A percentile compares a stretch with the other conserved stretches of the same genome.
phyloP scores from a whole-genome alignment of 2,329 filamentous ascomycete species.

The Fusarium albosuccineum region DNA sequence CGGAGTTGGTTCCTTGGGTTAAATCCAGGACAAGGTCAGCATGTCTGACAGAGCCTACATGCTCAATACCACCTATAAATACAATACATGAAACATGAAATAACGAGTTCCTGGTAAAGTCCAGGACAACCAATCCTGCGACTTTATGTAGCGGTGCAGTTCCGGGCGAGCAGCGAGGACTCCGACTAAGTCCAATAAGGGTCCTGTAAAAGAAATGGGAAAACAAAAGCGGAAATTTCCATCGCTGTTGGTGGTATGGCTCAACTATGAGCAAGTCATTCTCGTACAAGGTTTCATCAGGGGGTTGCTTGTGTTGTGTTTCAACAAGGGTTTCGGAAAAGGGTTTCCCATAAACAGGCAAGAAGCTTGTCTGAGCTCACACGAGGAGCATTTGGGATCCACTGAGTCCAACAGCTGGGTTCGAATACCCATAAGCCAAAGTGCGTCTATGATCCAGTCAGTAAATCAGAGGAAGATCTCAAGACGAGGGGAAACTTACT shows the following conservation, averaged over 20 bases:
- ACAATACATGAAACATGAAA: conserved; percentile 7
- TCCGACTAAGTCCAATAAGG: not conserved
- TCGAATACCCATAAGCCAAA: conserved; percentile 5
- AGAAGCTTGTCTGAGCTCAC: conserved; percentile 14
- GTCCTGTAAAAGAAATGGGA: conserved; percentile 14
- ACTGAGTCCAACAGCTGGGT: conserved; percentile 9
- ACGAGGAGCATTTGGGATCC: conserved; percentile 1
- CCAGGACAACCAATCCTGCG: not conserved
- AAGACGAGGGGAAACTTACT: conserved; percentile 5
- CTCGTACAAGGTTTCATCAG: conserved; percentile 24
- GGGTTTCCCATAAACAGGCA: conserved; percentile 12
- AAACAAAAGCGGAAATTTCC: conserved; percentile 17
- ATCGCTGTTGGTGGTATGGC: conserved; percentile 4
- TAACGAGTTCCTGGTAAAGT: not conserved
- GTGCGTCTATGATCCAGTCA: conserved; percentile 17
- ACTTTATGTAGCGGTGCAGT: not conserved
- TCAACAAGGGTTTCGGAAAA: conserved; percentile 24
- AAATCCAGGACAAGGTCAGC: conserved; percentile 8
- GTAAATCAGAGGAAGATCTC: not conserved
- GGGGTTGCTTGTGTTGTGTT: conserved; percentile 21
- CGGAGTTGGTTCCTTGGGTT: conserved; percentile 1
- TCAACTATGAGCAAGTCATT: conserved; percentile 10
- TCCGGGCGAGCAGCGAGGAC: not conserved
- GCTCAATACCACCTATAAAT: not conserved
- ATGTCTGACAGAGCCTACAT: conserved; percentile 1